Evolutionary conservation across 208 protist species (phyloP).

Genomic region (Leishmania guyanensis): DNA sequence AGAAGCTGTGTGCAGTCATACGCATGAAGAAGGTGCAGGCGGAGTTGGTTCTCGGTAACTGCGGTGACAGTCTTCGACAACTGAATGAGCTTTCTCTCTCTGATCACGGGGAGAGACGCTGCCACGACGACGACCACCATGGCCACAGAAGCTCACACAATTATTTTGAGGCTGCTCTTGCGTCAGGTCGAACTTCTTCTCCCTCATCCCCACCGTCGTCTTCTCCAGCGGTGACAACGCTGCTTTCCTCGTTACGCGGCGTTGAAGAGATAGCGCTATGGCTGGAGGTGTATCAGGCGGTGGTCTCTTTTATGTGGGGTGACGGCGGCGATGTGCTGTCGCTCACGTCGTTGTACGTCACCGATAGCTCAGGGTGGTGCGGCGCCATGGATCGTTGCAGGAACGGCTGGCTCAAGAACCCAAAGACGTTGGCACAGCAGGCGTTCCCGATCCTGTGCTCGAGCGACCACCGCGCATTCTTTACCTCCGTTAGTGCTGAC

Average conservation of each 20-base stretch:
- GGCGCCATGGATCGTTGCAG: constrained; percentile 8
- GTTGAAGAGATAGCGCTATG: constrained; percentile 6
- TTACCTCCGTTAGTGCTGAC: constrained; percentile 6
- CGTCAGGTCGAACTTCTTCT: no score
- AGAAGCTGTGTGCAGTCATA: background rate
- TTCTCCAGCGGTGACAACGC: background rate
- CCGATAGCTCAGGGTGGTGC: constrained; percentile 7
- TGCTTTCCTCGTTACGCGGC: background rate
- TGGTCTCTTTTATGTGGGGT: constrained; percentile 8
- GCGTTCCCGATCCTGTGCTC: constrained; percentile 22
- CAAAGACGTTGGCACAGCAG: background rate
- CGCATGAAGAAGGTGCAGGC: background rate
- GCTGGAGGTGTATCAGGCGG: constrained; percentile 20
- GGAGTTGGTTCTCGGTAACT: constrained; percentile 24
- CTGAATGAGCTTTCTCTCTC: background rate
- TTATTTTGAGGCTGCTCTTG: no score
- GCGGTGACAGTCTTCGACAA: constrained; percentile 3
- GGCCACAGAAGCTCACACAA: no score
- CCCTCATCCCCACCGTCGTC: background rate
- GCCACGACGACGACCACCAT: background rate
- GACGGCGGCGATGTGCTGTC: background rate
- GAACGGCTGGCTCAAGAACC: background rate
- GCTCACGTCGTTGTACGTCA: constrained; percentile 4
- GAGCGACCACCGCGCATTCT: constrained; percentile 16
- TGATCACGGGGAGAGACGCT: background rate